Percentiles rank a stretch among this genome's conserved stretches.
Conservation (phyloP, 2,329 filamentous ascomycete species). For the Fusarium denticulatum region DNA sequence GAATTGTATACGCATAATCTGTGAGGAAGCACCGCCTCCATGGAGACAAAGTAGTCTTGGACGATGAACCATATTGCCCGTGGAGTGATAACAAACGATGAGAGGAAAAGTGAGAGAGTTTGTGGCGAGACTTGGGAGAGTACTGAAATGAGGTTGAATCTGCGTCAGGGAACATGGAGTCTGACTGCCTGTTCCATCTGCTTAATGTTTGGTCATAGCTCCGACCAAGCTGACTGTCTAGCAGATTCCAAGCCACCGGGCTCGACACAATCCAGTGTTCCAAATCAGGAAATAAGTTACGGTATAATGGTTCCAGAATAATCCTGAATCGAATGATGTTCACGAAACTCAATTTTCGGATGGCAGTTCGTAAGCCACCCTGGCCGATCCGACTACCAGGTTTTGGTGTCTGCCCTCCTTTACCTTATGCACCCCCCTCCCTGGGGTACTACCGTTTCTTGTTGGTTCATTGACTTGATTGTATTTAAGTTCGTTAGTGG, state of each 20-base stretch:
- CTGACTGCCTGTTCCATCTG: neutral
- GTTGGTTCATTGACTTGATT: neutral
- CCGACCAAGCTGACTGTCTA: neutral
- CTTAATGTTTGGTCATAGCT: neutral
- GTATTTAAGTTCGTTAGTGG: neutral
- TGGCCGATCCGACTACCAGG: neutral
- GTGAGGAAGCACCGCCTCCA: conserved; percentile 2
- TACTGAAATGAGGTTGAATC: neutral
- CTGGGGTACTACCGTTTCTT: neutral
- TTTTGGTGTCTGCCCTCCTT: neutral
- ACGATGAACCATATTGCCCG: neutral
- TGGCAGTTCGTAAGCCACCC: neutral
- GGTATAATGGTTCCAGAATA: neutral
- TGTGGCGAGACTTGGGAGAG: neutral
- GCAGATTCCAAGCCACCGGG: neutral
- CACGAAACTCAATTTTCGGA: neutral
- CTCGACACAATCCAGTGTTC: neutral
- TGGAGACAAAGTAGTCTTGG: neutral
- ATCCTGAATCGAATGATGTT: neutral
- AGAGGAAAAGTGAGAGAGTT: neutral
- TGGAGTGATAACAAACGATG: neutral
- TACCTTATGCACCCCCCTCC: neutral
- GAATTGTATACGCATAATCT: neutral
- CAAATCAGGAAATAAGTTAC: neutral
- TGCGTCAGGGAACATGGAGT: neutral